Conservation (phyloP, 2,329 filamentous ascomycete genomes). For the Volutella citrinella region DNA sequence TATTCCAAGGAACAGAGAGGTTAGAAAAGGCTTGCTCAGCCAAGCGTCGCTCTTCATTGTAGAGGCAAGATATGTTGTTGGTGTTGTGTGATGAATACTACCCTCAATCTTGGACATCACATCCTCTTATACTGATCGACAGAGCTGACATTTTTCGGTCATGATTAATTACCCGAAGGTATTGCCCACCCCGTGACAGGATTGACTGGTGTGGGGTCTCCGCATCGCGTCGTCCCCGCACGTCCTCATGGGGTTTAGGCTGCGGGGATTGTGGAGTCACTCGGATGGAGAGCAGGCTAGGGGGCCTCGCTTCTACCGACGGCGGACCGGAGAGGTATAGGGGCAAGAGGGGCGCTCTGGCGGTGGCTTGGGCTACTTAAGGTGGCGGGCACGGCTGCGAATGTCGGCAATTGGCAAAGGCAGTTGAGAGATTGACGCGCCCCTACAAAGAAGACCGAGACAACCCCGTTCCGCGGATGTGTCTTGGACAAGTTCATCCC, state of each 20-base stretch:
- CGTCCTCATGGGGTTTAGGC: constrained; percentile 11
- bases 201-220: constrained; percentile 7
- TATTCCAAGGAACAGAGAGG: constrained; percentile 37
- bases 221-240: constrained; percentile 9
- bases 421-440: constrained; percentile 15
- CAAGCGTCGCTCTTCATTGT: constrained; percentile 29
- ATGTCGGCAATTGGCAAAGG: constrained; percentile 17
- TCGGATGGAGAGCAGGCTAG: not conserved
- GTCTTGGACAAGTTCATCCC: too few relatives aligned
- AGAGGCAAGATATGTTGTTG: too few relatives aligned
- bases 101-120: too few relatives aligned
- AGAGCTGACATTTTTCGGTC: constrained; percentile 8
- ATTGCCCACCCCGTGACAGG: constrained; percentile 5
- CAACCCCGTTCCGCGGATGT: too few relatives aligned
- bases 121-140: too few relatives aligned
- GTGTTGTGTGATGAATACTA: too few relatives aligned
- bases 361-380: constrained; percentile 2
- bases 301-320: constrained; percentile 4
- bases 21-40: constrained; percentile 37
- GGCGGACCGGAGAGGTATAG: too few relatives aligned
- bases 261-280: constrained; percentile 17
- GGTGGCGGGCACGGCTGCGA: constrained; percentile 15
- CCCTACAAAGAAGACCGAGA: not conserved
- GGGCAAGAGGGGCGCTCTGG: constrained; percentile 9
- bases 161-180: constrained; percentile 15